Evolutionary conservation across 106 monocot genomes (phyloP), one percentile per base, ranked within the genome.

Genomic region (Gastrodia elata): DNA sequence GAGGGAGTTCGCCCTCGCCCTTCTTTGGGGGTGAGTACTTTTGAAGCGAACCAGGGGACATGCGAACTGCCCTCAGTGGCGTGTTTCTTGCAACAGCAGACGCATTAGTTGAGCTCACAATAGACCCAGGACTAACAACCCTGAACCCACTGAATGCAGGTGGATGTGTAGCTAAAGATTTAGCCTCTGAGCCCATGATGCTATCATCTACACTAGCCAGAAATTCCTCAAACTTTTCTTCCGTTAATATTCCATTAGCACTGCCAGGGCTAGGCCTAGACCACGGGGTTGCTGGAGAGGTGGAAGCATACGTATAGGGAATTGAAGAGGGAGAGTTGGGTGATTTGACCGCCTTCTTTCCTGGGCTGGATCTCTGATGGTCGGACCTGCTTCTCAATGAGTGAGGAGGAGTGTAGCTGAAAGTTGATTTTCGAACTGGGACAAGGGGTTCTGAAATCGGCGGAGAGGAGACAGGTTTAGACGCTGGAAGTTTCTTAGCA

Each of bases 11-110:
- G 46, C 88, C 86, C 61, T 97, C 93, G 48, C 93, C 97, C 76
- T 97, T 97, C 81, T 90, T 96, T 11, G 92, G 87, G 6, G 96
- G 84, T 7, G 91, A 87, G 74, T 87, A 93, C 74, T 88, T 90
- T 80, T 90, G 76, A 77, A 86, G 85, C 6, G 95, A 92, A 43
- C 89, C 82, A 61, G 92, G 95, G 57, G 97, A 97, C 88, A 97
- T 90, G 39, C 90, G 84, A 34, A 90, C 93, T 55, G 90, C 79
- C 76, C 97, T 88, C 79, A 92, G 38, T 20, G 96, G 92, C 59
- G 94, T 87, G 64, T 83, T 89, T 77, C 91, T 89, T 18, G 85
- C 65, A 18, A 84, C 77, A 77, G 89, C 89, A 9, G 91, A 84
- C 71, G 83, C 48, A 76, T 85, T 80, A 33, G 76, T 74, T 16